A percentile compares a stretch with the other conserved stretches of the same genome.
phyloP scores from a whole-genome alignment of 345 rosid genomes.

The Erysimum cheiranthoides region DNA sequence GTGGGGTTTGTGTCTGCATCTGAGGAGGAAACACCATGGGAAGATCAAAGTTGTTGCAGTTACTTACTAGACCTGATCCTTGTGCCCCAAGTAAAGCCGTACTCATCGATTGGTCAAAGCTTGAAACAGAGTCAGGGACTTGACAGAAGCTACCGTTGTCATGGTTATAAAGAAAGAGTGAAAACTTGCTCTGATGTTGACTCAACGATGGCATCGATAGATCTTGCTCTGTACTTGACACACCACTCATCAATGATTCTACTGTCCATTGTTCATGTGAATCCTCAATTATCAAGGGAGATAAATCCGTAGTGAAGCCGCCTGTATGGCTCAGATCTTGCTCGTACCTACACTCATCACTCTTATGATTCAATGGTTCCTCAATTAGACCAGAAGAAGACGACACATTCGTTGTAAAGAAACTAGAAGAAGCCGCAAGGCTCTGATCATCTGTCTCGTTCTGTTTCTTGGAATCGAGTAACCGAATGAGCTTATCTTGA shows the following conservation, averaged over 20 bases:
- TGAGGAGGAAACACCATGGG: neutral
- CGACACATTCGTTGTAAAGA: neutral
- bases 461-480: neutral
- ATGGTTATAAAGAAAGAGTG: neutral
- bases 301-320: too few species aligned
- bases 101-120: neutral
- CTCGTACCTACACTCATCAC: too few species aligned
- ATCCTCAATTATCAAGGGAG: neutral
- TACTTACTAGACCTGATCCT: neutral
- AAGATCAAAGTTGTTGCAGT: neutral
- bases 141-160: neutral
- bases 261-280: neutral
- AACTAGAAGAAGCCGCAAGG: neutral
- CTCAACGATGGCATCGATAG: neutral
- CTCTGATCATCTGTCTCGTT: neutral
- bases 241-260: neutral
- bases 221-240: neutral
- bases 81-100: neutral
- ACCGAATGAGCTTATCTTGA: neutral
- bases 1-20: constrained; percentile 19
- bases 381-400: neutral
- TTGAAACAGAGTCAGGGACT: neutral
- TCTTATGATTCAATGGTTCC: too few species aligned
- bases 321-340: too few species aligned
- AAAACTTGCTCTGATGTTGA: neutral